Percentiles rank a stretch among this genome's conserved stretches.
These are phyloP conservation scores for Mortierella sp. DNA, from an alignment of 371 early-diverging fungal species.

Conservation along the genomic window DNA sequence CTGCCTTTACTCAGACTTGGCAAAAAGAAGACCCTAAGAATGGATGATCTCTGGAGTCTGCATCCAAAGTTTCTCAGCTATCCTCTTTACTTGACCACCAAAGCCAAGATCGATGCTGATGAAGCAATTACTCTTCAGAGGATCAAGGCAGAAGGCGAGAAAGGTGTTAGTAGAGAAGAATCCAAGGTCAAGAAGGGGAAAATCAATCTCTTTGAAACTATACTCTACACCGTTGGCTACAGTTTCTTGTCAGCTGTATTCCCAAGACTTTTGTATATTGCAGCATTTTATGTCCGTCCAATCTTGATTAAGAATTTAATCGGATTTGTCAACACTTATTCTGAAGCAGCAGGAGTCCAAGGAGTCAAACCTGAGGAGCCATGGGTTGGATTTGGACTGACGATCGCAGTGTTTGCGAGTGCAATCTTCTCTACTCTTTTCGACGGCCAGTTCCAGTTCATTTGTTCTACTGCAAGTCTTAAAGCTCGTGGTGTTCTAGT, in stretches of 20 bases:
- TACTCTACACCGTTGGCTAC: constrained; percentile 67
- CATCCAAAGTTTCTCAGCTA: constrained; percentile 61
- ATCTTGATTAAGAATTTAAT: constrained; percentile 77
- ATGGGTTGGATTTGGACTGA: constrained; percentile 69
- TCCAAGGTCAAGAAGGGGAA: constrained; percentile 5
- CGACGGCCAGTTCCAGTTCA: constrained; percentile 39
- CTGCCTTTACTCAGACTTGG: constrained; percentile 87
- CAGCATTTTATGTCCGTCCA: constrained; percentile 81
- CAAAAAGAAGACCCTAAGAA: constrained; percentile 71
- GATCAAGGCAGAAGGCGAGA: constrained; percentile 65
- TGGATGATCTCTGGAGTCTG: constrained; percentile 85
- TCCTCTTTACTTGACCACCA: constrained; percentile 48
- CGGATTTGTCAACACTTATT: constrained; percentile 70
- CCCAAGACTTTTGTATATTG: constrained; percentile 70
- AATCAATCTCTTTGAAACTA: constrained; percentile 51
- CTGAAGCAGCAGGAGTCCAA: constrained; percentile 1
- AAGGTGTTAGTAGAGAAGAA: not conserved
- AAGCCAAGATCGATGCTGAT: constrained; percentile 45
- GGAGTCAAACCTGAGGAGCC: constrained; percentile 59
- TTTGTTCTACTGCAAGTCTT: constrained; percentile 28
- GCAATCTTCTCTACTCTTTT: constrained; percentile 24
- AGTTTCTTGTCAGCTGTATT: constrained; percentile 24
- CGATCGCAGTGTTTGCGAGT: constrained; percentile 41
- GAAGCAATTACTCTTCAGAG: constrained; percentile 27
- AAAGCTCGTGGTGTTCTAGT: constrained; percentile 78